These are phyloP conservation scores for Excoecaria cochinchinensis DNA, from an alignment of 345 rosid species.

Conservation along the genomic window DNA sequence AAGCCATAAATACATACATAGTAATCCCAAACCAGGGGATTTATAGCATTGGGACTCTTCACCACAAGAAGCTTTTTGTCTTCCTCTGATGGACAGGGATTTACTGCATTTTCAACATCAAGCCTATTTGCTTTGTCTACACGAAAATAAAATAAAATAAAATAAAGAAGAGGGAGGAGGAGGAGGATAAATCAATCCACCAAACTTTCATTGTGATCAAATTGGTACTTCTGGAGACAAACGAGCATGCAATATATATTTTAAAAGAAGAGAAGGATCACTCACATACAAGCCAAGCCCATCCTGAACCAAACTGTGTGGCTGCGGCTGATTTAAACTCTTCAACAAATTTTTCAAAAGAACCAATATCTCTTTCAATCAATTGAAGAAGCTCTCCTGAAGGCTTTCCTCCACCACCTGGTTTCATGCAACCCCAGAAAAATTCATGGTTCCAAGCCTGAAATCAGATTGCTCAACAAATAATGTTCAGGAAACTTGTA, in stretches of 20 bases:
- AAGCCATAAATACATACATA: slow-evolving; percentile 47
- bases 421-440: slow-evolving; percentile 93
- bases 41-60: slow-evolving; percentile 89
- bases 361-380: slow-evolving; percentile 84
- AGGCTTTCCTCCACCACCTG: slow-evolving; percentile 93
- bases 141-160: neutral
- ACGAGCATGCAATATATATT: slow-evolving; percentile 5
- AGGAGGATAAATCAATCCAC: neutral
- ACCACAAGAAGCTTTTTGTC: slow-evolving; percentile 78
- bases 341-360: slow-evolving; percentile 52
- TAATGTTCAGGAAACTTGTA: neutral
- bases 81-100: slow-evolving; percentile 67
- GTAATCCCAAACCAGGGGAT: slow-evolving; percentile 91
- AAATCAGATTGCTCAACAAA: slow-evolving; percentile 7
- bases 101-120: slow-evolving; percentile 58
- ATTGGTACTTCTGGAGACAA: neutral
- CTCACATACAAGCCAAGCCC: slow-evolving; percentile 97
- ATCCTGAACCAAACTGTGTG: slow-evolving; percentile 89
- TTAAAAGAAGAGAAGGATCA: slow-evolving; percentile 9
- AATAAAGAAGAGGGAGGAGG: no score
- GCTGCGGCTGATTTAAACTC: slow-evolving; percentile 71
- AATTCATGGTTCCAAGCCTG: slow-evolving; percentile 97
- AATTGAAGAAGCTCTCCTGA: slow-evolving; percentile 65
- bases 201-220: slow-evolving; percentile 4
- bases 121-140: slow-evolving; percentile 81